phyloP scores from a whole-genome alignment of 495 filamentous ascomycete genomes.

The Lophium mytilinum region DNA sequence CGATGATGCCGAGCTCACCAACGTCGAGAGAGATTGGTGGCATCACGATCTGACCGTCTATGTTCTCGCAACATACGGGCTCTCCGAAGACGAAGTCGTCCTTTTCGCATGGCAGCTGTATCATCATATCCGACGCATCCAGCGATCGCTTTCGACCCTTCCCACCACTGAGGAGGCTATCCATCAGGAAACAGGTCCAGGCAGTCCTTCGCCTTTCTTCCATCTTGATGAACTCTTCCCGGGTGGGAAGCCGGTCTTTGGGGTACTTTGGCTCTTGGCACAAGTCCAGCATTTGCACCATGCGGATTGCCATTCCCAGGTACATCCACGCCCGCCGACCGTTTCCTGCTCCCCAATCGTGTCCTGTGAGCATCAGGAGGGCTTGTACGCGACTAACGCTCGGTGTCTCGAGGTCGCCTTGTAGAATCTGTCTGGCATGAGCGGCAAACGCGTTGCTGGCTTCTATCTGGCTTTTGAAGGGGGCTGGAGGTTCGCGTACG shows the following conservation, averaged over 20 bases:
- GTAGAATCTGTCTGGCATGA: constrained; percentile 24
- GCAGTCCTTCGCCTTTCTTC: constrained; percentile 27
- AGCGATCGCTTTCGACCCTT: constrained; percentile 26
- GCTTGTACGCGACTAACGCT: constrained; percentile 26
- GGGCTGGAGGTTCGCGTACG: constrained; percentile 19
- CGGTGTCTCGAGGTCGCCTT: constrained; percentile 24
- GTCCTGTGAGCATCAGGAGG: constrained; percentile 28
- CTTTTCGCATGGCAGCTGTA: constrained; percentile 27
- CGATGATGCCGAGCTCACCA: constrained; percentile 26
- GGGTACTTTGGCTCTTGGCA: constrained; percentile 15
- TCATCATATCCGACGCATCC: constrained; percentile 17
- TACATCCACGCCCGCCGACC: constrained; percentile 28
- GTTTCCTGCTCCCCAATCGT: constrained; percentile 28
- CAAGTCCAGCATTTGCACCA: constrained; percentile 27
- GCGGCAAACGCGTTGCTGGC: constrained; percentile 30
- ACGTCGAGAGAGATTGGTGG: constrained; percentile 9
- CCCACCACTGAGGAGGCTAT: constrained; percentile 28
- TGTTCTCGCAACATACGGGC: constrained; percentile 19
- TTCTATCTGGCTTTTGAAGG: constrained; percentile 24
- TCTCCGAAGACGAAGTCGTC: constrained; percentile 28
- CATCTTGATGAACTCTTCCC: constrained; percentile 26
- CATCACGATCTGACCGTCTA: constrained; percentile 15
- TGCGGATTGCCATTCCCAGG: constrained; percentile 26
- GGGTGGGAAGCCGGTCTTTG: constrained; percentile 10
- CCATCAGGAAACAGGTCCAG: constrained; percentile 31